phyloP scores from a whole-genome alignment of 495 filamentous ascomycete species.

The Mycothermus thermophilus region DNA sequence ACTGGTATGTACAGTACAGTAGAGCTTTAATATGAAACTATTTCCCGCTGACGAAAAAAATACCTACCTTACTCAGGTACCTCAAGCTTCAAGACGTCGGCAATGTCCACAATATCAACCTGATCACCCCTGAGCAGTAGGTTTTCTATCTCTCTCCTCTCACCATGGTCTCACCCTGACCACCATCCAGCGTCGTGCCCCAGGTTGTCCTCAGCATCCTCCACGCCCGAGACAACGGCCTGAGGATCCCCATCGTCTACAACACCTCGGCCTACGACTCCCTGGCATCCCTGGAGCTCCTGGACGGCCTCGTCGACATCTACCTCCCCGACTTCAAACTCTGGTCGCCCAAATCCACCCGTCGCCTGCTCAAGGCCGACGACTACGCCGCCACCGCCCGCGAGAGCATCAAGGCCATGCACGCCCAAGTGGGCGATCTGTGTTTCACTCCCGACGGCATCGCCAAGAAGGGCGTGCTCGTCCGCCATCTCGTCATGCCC shows the following conservation, averaged over 20 bases:
- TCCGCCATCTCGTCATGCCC: slow-evolving; percentile 70
- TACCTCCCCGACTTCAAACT: slow-evolving; percentile 73
- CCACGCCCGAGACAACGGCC: slow-evolving; percentile 48
- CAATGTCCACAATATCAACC: slow-evolving; percentile 65
- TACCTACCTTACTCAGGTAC: slow-evolving; percentile 32
- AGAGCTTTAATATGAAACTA: too few relatives aligned
- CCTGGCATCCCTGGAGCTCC: slow-evolving; percentile 46
- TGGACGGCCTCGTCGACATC: slow-evolving; percentile 65
- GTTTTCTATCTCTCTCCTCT: slow-evolving; percentile 8
- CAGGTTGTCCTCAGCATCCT: slow-evolving; percentile 61
- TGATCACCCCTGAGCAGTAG: slow-evolving; percentile 56
- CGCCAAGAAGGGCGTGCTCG: slow-evolving; percentile 55
- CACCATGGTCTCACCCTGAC: slow-evolving; percentile 29
- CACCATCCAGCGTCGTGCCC: slow-evolving; percentile 43
- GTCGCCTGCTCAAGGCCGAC: slow-evolving; percentile 56
- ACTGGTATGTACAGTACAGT: slow-evolving; percentile 4
- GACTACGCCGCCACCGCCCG: slow-evolving; percentile 51
- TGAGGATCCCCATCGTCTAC: slow-evolving; percentile 58
- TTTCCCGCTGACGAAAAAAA: not conserved
- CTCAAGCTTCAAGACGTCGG: slow-evolving; percentile 62
- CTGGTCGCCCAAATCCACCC: slow-evolving; percentile 48
- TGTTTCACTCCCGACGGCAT: slow-evolving; percentile 64
- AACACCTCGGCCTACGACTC: slow-evolving; percentile 68
- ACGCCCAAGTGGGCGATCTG: slow-evolving; percentile 60
- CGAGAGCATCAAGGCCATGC: slow-evolving; percentile 63